Evolutionary conservation across 1,284 basidiomycete species (phyloP), one percentile per base, ranked within the genome.

Genomic region (Xerocomus minutiporus): DNA sequence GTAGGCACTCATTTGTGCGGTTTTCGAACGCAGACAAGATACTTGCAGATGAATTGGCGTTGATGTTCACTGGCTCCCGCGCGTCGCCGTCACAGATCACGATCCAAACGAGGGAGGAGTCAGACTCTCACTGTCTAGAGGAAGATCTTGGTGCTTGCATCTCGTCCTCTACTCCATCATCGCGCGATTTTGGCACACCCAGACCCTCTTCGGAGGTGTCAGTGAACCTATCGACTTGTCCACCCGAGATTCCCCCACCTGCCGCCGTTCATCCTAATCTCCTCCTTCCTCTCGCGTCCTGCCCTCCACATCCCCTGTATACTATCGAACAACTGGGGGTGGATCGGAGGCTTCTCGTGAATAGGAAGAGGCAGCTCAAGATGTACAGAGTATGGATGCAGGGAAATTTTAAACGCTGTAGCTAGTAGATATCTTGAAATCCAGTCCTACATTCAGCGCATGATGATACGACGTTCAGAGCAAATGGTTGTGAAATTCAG

Each of bases 331-430:
- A 92, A 63, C 75, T 97, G 2, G 92, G 91, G 5, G 81, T 94
- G 12, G 94, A 97, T 73, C 77, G 93, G 11, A 78, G 94, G n/a
- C 72, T 97, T 56, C 76, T 97, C 46, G 85, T 97, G 39, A 97
- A 97, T 68, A 78, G 94, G 48, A 97, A 95, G 70, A 77, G 91
- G 52, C 87, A 93, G 72, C 73, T 95, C 50, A 93, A 95, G 71
- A 97, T 97, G 94, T 96, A 95, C 69, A 77, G 94, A 42, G 90
- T 94, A 4, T 96, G 92, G 92, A 86, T 95, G 83, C 92, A 96
- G 71, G 90, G 84, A 4, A 91, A 89, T 68, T 94, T 93, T 62
- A 64, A 48, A 56, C 63, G 20, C 20, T 20, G 20, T 20, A 20
- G 20, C 20, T 20, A 20, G 20, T 20, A 20, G 20, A 20, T 20